phyloP scores from a whole-genome alignment of 2,329 filamentous ascomycete genomes.

The Diaporthe ilicicola region DNA sequence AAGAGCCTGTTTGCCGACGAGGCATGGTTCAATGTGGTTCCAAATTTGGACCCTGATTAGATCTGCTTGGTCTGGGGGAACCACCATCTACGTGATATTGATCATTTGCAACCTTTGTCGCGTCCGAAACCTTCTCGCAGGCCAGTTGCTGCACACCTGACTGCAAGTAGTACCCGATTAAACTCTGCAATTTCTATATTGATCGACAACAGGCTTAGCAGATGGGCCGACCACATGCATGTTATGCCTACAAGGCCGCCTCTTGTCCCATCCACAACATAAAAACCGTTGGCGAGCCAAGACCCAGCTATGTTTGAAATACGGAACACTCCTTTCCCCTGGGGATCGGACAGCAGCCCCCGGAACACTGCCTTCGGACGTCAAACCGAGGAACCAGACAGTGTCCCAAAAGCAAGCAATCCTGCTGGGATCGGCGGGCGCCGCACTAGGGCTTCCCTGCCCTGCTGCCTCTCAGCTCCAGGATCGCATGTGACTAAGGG shows the following conservation, averaged over 20 bases:
- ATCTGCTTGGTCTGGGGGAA: not conserved
- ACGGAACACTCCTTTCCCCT: not conserved
- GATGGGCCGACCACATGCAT: too few relatives aligned
- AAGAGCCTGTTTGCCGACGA: not conserved
- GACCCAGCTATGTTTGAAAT: constrained; percentile 2
- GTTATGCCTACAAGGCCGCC: not conserved
- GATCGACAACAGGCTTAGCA: not conserved
- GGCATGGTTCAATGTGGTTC: not conserved
- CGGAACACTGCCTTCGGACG: not conserved
- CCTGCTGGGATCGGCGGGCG: constrained; percentile 14
- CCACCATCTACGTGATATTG: not conserved
- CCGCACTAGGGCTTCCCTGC: not conserved
- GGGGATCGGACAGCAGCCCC: not conserved
- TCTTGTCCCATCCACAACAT: not conserved
- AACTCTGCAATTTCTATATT: not conserved
- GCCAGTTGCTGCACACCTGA: not conserved
- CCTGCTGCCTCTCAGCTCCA: not conserved
- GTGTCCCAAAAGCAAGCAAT: not conserved
- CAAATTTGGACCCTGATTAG: not conserved
- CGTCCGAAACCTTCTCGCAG: not conserved
- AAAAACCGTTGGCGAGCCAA: not conserved
- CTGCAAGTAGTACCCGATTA: not conserved
- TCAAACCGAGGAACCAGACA: not conserved
- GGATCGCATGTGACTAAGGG: not conserved
- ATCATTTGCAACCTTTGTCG: not conserved